These are phyloP conservation scores for Coniochaeta prunicola DNA, from an alignment of 2,329 filamentous ascomycete species.

Conservation along the genomic window DNA sequence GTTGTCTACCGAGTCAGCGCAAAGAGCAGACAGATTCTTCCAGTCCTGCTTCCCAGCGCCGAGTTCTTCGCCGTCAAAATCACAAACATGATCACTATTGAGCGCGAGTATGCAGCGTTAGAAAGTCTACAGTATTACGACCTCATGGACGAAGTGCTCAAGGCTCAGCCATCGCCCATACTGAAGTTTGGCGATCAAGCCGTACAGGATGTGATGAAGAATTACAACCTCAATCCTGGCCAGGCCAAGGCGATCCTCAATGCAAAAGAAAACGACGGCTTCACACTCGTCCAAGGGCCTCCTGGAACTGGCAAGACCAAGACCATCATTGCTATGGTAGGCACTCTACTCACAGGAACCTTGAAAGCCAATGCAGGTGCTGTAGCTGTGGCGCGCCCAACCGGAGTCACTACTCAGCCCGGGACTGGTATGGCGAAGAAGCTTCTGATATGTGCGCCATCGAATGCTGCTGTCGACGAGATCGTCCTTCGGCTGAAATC, in stretches of 20 bases:
- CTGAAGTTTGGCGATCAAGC: slow-evolving; percentile 72
- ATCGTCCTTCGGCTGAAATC: slow-evolving; percentile 85
- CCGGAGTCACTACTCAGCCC: not conserved
- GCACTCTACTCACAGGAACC: slow-evolving; percentile 65
- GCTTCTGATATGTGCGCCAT: slow-evolving; percentile 92
- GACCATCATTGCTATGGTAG: slow-evolving; percentile 94
- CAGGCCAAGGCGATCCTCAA: slow-evolving; percentile 90
- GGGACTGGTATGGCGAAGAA: slow-evolving; percentile 58
- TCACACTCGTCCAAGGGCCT: slow-evolving; percentile 91
- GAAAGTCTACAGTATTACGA: slow-evolving; percentile 93
- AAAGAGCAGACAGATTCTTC: slow-evolving; percentile 51
- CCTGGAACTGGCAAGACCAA: slow-evolving; percentile 98
- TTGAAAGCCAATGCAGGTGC: slow-evolving; percentile 28
- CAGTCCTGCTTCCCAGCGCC: slow-evolving; percentile 59
- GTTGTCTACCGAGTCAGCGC: slow-evolving; percentile 79
- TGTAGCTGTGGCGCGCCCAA: slow-evolving; percentile 35
- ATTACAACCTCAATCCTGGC: slow-evolving; percentile 78
- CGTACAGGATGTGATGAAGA: slow-evolving; percentile 60
- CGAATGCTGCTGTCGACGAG: slow-evolving; percentile 96
- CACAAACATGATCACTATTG: slow-evolving; percentile 87
- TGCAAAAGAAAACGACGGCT: slow-evolving; percentile 90
- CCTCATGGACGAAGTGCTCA: slow-evolving; percentile 79
- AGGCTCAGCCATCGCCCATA: slow-evolving; percentile 83
- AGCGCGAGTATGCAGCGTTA: slow-evolving; percentile 89
- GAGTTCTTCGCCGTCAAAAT: slow-evolving; percentile 73